phyloP scores from a whole-genome alignment of 345 rosid species.

The Murraya paniculata region DNA sequence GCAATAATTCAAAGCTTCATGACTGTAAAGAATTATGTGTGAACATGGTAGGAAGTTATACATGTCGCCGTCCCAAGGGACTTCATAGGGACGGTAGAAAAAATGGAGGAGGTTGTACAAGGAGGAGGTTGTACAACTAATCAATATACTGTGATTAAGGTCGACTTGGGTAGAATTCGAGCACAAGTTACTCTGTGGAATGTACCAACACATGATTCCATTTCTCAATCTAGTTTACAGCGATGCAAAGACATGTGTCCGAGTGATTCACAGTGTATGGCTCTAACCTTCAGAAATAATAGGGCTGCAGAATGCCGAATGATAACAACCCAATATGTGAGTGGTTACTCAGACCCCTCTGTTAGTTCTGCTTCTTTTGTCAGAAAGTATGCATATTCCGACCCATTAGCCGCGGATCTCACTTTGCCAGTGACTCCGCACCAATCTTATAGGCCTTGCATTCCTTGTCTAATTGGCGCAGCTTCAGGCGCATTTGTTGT shows the following conservation, averaged over 20 bases:
- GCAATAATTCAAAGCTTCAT: not conserved
- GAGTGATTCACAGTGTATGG: constrained; percentile 44
- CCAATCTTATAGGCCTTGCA: constrained; percentile 32
- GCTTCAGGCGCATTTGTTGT: constrained; percentile 47
- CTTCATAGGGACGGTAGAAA: not conserved
- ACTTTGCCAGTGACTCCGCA: constrained; percentile 18
- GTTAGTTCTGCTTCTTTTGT: constrained; percentile 56
- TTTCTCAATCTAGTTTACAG: no score
- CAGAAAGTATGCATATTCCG: constrained; percentile 57
- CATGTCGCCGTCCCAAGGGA: not conserved
- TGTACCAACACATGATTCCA: no score
- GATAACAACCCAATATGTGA: constrained; percentile 47
- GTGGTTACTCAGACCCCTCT: constrained; percentile 67
- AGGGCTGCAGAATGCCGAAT: constrained; percentile 49
- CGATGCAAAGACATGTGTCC: constrained; percentile 53
- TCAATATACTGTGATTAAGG: no score
- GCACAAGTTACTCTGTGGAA: no score
- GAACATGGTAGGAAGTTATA: not conserved
- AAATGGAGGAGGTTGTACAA: not conserved
- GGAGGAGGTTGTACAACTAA: not conserved
- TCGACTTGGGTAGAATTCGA: no score
- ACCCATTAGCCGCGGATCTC: constrained; percentile 69
- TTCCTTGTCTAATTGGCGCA: constrained; percentile 60
- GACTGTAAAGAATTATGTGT: not conserved
- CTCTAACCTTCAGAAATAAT: constrained; percentile 61